Conservation (phyloP, 208 protist species). For the Spongospora subterranea region DNA sequence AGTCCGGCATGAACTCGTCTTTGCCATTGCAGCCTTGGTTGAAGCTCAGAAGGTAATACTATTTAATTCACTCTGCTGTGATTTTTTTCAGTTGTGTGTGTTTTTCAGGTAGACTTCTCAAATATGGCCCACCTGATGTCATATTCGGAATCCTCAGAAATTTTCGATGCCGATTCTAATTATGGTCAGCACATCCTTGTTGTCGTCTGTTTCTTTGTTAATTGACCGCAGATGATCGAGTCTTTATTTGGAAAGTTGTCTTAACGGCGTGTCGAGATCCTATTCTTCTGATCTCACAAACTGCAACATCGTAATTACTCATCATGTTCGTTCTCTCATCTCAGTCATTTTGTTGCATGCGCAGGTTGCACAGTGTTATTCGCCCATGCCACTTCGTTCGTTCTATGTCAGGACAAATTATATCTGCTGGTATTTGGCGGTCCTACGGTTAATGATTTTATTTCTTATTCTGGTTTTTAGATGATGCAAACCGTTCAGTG, state of each 20-base stretch:
- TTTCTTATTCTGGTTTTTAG: no score
- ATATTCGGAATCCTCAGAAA: not conserved
- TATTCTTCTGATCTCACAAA: not conserved
- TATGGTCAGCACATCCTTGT: no score
- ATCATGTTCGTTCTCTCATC: no score
- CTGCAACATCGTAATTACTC: no score
- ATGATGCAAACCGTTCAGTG: no score
- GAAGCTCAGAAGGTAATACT: not conserved
- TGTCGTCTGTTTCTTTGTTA: no score
- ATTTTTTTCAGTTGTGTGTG: not conserved
- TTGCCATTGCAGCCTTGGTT: not conserved
- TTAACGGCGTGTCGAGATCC: not conserved
- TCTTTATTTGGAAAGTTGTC: constrained; percentile 1
- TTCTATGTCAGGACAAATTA: not conserved
- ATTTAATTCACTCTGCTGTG: not conserved
- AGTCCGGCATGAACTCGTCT: not conserved
- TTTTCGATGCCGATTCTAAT: no score
- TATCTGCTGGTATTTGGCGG: no score
- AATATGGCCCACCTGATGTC: not conserved
- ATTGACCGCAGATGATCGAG: not conserved
- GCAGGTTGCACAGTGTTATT: not conserved
- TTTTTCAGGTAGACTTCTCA: not conserved
- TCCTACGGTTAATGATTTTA: no score
- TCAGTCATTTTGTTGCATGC: no score
- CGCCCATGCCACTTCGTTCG: not conserved